phyloP scores from a whole-genome alignment of 257 asterid genomes.

The Plantago ovata region DNA sequence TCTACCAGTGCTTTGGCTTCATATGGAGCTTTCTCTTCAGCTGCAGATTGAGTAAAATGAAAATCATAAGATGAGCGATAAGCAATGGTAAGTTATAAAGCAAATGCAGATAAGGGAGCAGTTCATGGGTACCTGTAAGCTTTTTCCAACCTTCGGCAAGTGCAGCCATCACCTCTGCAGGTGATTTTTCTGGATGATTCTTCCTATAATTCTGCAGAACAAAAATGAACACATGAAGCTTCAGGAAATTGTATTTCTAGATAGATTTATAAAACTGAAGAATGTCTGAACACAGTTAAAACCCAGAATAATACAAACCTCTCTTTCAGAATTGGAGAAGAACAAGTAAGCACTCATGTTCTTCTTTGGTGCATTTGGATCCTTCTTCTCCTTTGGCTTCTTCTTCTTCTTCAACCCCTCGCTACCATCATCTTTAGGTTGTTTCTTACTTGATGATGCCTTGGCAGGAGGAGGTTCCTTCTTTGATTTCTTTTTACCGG shows the following conservation, averaged over 20 bases:
- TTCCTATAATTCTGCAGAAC: slow-evolving; percentile 6
- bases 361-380: slow-evolving; percentile 93
- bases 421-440: slow-evolving; percentile 54
- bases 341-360: slow-evolving; percentile 81
- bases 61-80: slow-evolving; percentile 8
- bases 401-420: slow-evolving; percentile 74
- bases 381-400: slow-evolving; percentile 83
- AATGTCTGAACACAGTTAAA: slow-evolving; percentile 1
- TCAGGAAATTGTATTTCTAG: background rate
- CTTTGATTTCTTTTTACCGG: slow-evolving; percentile 51
- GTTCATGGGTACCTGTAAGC: background rate
- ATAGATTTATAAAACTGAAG: background rate
- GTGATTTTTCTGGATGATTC: background rate
- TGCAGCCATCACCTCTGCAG: background rate
- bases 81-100: background rate
- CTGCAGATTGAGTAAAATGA: slow-evolving; percentile 19
- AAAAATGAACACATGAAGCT: background rate
- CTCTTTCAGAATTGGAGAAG: slow-evolving; percentile 81
- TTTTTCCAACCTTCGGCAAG: slow-evolving; percentile 4
- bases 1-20: slow-evolving; percentile 82
- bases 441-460: slow-evolving; percentile 59
- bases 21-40: slow-evolving; percentile 82
- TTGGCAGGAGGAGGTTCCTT: slow-evolving; percentile 59
- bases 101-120: background rate
- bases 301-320: slow-evolving; percentile 40